Evolutionary conservation across 2,329 filamentous ascomycete genomes (phyloP).

Genomic region (Pseudocercospora musae): DNA sequence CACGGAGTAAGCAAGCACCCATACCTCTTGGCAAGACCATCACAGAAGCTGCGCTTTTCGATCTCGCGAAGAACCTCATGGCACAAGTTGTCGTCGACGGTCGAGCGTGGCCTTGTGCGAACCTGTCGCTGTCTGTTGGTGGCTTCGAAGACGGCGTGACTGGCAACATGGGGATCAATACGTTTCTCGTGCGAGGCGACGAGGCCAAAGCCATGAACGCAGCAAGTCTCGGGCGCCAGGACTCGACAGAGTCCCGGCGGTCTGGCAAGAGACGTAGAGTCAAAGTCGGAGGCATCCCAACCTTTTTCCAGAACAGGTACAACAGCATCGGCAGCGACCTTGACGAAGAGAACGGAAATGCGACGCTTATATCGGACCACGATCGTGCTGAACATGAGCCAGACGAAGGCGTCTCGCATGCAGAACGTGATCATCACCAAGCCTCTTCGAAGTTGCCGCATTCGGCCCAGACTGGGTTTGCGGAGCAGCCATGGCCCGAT

Average conservation of each 20-base stretch:
- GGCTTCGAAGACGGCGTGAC: conserved; percentile 85
- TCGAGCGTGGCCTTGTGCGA: conserved; percentile 83
- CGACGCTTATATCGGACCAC: neutral
- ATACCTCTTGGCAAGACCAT: conserved; percentile 74
- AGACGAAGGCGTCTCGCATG: neutral
- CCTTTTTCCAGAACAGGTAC: conserved; percentile 33
- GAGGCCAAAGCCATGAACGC: conserved; percentile 50
- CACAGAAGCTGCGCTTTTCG: conserved; percentile 69
- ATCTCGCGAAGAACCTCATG: conserved; percentile 72
- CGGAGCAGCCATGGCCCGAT: neutral
- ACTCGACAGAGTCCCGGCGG: conserved; percentile 26
- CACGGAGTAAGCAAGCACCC: conserved; percentile 68
- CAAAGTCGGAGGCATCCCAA: conserved; percentile 35
- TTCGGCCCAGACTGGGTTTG: neutral
- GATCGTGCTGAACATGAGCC: conserved; percentile 6
- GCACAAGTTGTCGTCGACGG: conserved; percentile 75
- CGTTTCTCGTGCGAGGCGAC: conserved; percentile 71
- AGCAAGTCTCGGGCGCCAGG: conserved; percentile 22
- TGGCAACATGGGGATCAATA: conserved; percentile 80
- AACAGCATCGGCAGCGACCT: conserved; percentile 22
- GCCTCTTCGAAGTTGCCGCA: neutral
- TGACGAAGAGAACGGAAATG: conserved; percentile 10
- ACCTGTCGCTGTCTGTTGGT: conserved; percentile 82
- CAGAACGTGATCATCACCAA: conserved; percentile 5
- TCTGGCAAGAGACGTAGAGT: conserved; percentile 37